These are phyloP conservation scores for Eucalyptus fibrosa DNA, from an alignment of 345 rosid genomes.

Conservation along the genomic window DNA sequence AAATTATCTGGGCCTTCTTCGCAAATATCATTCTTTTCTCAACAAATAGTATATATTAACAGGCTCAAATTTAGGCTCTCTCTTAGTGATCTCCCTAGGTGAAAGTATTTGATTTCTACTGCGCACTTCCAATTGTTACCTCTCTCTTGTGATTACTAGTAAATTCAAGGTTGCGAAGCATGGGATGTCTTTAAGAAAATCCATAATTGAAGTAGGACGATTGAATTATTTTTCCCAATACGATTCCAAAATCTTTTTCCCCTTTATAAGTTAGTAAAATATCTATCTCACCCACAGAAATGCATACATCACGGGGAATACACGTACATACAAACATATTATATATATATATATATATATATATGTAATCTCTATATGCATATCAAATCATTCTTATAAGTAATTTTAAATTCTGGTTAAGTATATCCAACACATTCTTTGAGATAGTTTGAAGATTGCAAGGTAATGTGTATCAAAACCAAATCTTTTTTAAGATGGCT, in stretches of 20 bases:
- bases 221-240: not conserved
- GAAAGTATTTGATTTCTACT: no score
- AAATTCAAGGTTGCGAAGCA: not conserved
- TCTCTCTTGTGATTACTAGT: not conserved
- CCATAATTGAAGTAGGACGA: not conserved
- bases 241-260: not conserved
- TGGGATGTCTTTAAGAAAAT: not conserved
- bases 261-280: no score
- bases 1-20: no score
- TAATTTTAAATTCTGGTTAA: not conserved
- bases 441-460: not conserved
- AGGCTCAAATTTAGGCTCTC: no score
- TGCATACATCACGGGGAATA: no score
- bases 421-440: not conserved
- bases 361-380: no score
- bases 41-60: no score
- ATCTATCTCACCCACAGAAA: no score
- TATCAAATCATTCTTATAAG: not conserved
- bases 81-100: no score
- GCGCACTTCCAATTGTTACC: not conserved
- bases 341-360: no score
- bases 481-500: not conserved
- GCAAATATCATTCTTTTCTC: no score
- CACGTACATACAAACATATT: no score
- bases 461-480: not conserved